A percentile compares a stretch with the other conserved stretches of the same genome.
Conservation (phyloP, 345 rosid genomes). For the Gossypium rotundifolium region DNA sequence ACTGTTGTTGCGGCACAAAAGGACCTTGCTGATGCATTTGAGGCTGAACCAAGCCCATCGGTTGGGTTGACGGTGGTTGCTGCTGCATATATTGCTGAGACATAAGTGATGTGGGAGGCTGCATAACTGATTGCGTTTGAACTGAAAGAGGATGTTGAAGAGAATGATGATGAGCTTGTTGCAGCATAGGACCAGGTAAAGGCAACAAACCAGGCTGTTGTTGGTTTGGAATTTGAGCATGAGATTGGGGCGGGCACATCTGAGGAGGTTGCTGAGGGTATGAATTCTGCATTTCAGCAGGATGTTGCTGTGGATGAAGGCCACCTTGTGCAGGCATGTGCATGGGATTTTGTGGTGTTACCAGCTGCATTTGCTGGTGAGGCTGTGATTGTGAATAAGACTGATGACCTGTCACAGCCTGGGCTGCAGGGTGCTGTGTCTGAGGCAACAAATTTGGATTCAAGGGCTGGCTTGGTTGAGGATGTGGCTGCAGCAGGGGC, state of each 20-base stretch:
- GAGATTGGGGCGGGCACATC: conserved; percentile 38
- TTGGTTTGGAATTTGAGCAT: conserved; percentile 30
- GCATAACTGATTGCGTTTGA: conserved; percentile 35
- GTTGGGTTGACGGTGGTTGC: conserved; percentile 45
- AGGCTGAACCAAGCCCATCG: conserved; percentile 28
- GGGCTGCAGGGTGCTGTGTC: conserved; percentile 28
- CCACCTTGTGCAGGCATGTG: conserved; percentile 33
- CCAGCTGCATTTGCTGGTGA: conserved; percentile 32
- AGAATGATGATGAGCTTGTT: conserved; percentile 29
- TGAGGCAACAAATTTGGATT: conserved; percentile 32
- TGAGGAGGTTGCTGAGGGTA: conserved; percentile 44
- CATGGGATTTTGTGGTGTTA: conserved; percentile 32
- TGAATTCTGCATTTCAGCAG: conserved; percentile 34
- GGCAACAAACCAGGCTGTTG: conserved; percentile 37
- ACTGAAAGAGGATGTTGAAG: conserved; percentile 37
- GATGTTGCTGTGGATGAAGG: conserved; percentile 33
- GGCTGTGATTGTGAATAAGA: conserved; percentile 46
- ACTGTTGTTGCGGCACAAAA: conserved; percentile 36
- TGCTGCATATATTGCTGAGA: conserved; percentile 42
- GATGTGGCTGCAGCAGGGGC: conserved; percentile 21
- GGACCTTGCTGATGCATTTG: conserved; percentile 34
- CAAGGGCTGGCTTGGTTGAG: conserved; percentile 32
- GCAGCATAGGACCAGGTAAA: conserved; percentile 31
- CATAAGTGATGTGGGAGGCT: conserved; percentile 34
- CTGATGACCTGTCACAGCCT: conserved; percentile 49